These are phyloP conservation scores for Venturia asperata DNA, from an alignment of 2,329 filamentous ascomycete species.

Conservation along the genomic window DNA sequence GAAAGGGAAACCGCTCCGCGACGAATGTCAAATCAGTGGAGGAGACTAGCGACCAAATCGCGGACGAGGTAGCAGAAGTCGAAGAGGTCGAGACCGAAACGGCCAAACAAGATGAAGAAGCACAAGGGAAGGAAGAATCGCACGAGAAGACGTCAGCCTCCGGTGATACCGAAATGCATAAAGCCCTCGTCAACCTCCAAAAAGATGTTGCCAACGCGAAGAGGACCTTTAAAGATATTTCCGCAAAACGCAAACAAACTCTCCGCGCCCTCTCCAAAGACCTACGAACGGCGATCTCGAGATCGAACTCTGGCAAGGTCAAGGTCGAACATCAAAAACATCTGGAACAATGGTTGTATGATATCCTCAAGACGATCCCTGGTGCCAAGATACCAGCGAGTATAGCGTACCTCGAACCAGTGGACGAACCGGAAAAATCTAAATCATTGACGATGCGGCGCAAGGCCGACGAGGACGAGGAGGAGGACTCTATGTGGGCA, in stretches of 20 bases:
- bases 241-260: slow-evolving; percentile 66
- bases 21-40: slow-evolving; percentile 1
- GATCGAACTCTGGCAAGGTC: background rate
- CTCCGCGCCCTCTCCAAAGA: slow-evolving; percentile 62
- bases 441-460: no score
- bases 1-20: background rate
- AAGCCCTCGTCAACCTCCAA: slow-evolving; percentile 44
- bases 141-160: slow-evolving; percentile 23
- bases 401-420: background rate
- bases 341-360: slow-evolving; percentile 6
- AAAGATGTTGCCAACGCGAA: slow-evolving; percentile 51
- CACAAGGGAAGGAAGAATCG: slow-evolving; percentile 20
- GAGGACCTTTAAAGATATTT: slow-evolving; percentile 48
- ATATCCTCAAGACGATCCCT: background rate
- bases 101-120: background rate
- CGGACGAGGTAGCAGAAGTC: slow-evolving; percentile 7
- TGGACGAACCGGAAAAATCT: background rate
- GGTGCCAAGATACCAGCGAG: slow-evolving; percentile 2
- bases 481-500: background rate
- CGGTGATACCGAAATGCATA: slow-evolving; percentile 40
- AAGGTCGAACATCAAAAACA: background rate
- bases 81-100: slow-evolving; percentile 23
- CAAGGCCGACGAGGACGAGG: background rate
- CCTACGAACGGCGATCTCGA: background rate
- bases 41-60: slow-evolving; percentile 8